These are phyloP conservation scores for Bidens hawaiensis DNA, from an alignment of 140 eudicot species.

Conservation along the genomic window DNA sequence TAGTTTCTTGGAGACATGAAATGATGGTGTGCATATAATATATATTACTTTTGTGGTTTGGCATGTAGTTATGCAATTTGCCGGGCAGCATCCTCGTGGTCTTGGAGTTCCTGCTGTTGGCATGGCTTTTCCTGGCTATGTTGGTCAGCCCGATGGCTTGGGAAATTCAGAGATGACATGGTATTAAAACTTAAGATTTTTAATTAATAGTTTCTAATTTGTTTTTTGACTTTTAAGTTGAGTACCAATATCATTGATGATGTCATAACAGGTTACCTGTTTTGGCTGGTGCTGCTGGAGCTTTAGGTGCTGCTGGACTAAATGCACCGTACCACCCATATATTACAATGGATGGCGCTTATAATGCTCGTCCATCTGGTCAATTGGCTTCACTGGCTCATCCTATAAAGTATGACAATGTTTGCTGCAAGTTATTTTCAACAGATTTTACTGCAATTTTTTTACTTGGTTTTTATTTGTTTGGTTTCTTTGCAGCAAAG, in stretches of 20 bases:
- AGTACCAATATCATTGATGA: neutral
- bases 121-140: conserved; percentile 99
- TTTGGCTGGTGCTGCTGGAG: conserved; percentile 94
- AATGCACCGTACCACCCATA: conserved; percentile 66
- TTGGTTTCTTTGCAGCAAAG: conserved; percentile 54
- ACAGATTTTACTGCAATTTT: conserved; percentile 1
- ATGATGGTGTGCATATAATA: neutral
- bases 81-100: conserved; percentile 95
- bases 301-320: conserved; percentile 66
- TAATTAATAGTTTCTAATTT: neutral
- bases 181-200: conserved; percentile 29
- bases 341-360: conserved; percentile 75
- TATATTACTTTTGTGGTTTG: conserved; percentile 13
- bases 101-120: conserved; percentile 99
- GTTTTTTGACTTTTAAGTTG: neutral
- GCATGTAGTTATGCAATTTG: conserved; percentile 84
- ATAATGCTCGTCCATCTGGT: conserved; percentile 60
- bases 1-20: neutral
- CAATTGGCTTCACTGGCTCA: conserved; percentile 57
- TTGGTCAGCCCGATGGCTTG: conserved; percentile 74
- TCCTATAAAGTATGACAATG: conserved; percentile 36
- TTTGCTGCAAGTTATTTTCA: neutral
- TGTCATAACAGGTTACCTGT: conserved; percentile 66
- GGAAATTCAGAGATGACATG: conserved; percentile 99
- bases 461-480: neutral